phyloP scores from a whole-genome alignment of 768 basidiomycete species.

The Russula abietina region DNA sequence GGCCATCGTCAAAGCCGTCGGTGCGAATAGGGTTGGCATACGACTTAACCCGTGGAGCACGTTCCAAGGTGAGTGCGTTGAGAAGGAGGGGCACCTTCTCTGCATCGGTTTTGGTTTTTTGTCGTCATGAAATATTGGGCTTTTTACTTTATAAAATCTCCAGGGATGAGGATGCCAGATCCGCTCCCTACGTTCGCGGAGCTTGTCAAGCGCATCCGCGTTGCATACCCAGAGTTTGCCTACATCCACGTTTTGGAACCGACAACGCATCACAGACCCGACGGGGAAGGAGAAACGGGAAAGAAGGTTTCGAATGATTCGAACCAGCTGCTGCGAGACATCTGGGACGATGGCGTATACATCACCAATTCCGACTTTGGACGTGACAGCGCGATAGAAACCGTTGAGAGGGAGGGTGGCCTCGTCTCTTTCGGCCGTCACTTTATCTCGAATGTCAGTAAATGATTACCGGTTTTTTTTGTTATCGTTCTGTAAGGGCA shows the following conservation, averaged over 20 bases:
- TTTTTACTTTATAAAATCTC: background rate
- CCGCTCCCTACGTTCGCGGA: constrained; percentile 29
- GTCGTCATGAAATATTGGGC: no score
- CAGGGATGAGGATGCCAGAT: constrained; percentile 23
- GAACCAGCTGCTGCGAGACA: constrained; percentile 26
- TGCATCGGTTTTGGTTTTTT: background rate
- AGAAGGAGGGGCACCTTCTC: no score
- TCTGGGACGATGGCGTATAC: constrained; percentile 26
- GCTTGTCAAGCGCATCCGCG: constrained; percentile 27
- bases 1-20: constrained; percentile 34
- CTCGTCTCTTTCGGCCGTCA: constrained; percentile 14
- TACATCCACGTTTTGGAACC: constrained; percentile 34
- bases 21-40: constrained; percentile 34
- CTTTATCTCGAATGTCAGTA: constrained; percentile 18
- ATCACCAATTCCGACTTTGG: constrained; percentile 28
- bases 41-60: constrained; percentile 32
- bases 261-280: background rate
- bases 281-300: background rate
- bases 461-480: background rate
- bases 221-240: constrained; percentile 17
- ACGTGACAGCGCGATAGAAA: no score
- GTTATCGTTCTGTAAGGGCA: background rate
- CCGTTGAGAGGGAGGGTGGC: constrained; percentile 15
- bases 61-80: background rate
- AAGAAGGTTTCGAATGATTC: background rate